Evolutionary conservation across 106 monocot species (phyloP).

Genomic region (Dactylorhiza incarnata): DNA sequence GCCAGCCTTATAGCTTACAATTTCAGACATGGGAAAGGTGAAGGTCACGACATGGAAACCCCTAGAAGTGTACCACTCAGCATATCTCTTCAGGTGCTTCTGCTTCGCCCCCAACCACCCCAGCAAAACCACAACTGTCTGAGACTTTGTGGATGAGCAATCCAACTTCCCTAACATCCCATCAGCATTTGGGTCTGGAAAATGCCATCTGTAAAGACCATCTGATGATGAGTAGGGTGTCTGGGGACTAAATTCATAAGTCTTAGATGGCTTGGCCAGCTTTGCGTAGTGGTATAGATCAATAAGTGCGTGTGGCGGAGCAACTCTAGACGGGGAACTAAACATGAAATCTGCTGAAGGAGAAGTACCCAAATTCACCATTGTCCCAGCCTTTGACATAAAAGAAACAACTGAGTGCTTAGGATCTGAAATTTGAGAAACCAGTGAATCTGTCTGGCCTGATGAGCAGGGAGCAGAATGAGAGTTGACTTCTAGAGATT

Average conservation of each 20-base stretch:
- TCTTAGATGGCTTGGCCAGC: conserved; percentile 17
- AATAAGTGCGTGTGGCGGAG: conserved; percentile 31
- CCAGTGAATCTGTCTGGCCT: conserved; percentile 13
- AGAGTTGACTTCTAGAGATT: conserved; percentile 3
- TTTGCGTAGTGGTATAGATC: conserved; percentile 63
- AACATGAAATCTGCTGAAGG: conserved; percentile 11
- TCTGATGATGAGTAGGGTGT: conserved; percentile 33
- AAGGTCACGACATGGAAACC: conserved; percentile 90
- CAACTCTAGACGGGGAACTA: conserved; percentile 6
- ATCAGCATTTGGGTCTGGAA: conserved; percentile 42
- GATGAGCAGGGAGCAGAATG: not conserved
- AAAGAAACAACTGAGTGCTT: conserved; percentile 12
- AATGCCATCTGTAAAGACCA: conserved; percentile 71
- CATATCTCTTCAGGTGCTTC: conserved; percentile 80
- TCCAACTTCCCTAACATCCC: conserved; percentile 7
- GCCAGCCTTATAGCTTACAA: conserved; percentile 66
- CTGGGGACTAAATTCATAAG: not conserved
- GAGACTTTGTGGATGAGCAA: conserved; percentile 39
- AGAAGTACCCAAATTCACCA: not conserved
- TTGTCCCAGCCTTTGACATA: not conserved
- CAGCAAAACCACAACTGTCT: conserved; percentile 77
- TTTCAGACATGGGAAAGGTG: conserved; percentile 78
- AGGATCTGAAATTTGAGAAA: conserved; percentile 29
- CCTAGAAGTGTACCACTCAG: conserved; percentile 92
- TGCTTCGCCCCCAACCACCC: conserved; percentile 96